Conservation (phyloP, 1,284 basidiomycete genomes). For the Ustilago sp. region DNA sequence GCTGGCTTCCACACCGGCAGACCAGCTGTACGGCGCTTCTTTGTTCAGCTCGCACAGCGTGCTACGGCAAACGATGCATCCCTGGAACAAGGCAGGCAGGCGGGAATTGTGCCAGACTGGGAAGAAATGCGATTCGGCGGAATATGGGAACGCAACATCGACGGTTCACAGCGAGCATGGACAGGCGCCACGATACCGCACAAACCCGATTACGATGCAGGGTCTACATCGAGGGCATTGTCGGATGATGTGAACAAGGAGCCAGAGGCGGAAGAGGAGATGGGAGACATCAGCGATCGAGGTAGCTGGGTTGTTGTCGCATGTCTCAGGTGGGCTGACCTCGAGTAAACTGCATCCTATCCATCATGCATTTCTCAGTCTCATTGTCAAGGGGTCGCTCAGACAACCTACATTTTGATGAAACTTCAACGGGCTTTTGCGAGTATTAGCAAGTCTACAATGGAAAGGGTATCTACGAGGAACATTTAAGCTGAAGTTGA, state of each 20-base stretch:
- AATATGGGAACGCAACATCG: slow-evolving; percentile 53
- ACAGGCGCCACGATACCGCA: slow-evolving; percentile 17
- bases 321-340: slow-evolving; percentile 49
- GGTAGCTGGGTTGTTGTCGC: slow-evolving; percentile 63
- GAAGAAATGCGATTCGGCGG: slow-evolving; percentile 40
- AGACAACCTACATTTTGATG: not conserved
- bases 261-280: slow-evolving; percentile 48
- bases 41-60: slow-evolving; percentile 30
- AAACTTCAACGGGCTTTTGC: not conserved
- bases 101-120: slow-evolving; percentile 53
- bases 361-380: not conserved
- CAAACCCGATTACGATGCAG: slow-evolving; percentile 20
- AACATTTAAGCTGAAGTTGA: not conserved
- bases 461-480: slow-evolving; percentile 13
- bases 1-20: slow-evolving; percentile 65
- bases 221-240: not conserved
- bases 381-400: not conserved
- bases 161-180: slow-evolving; percentile 41
- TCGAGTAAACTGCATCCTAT: slow-evolving; percentile 9
- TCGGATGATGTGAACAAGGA: not conserved
- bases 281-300: slow-evolving; percentile 63
- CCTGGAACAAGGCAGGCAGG: slow-evolving; percentile 12
- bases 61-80: slow-evolving; percentile 2
- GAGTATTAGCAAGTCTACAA: slow-evolving; percentile 1
- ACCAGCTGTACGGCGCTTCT: slow-evolving; percentile 61